Base-by-base conservation (phyloP, 2,329 filamentous ascomycete species). In the Cladosporium sp. region DNA sequence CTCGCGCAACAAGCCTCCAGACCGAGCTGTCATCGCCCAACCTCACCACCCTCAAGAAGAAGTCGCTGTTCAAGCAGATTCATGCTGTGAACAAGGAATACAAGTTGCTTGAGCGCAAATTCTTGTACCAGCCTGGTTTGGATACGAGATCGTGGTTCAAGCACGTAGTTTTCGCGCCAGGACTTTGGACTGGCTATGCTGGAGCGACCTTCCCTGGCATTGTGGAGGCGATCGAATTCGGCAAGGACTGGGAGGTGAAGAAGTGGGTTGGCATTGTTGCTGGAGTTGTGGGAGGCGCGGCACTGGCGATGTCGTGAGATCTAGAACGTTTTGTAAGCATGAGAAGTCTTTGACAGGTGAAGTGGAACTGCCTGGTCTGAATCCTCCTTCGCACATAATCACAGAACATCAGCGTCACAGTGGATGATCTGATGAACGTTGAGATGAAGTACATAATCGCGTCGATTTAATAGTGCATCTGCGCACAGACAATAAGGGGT, bases 101-200 rank as follows among this genome's bases (percentile, higher is more conserved):
- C 74, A 95, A 95, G 76, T 74, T 76, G 7, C 71, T 97, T 0
- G 92, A 97, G 67, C 77, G 90, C 13, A 76, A 83, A 43, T 95
- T 96, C 68, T 61, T 96, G 55, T 85, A 88, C 60, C 70, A 80
- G 4, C 75, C 78, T 3, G 92, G 92, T 0, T 70, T 97, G 16
- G 91, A 95, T 65, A 82, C 82, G 1, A 75, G 92, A 53, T 73
- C 74, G 19, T 96, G 90, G 90, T 97, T 92, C 73, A 96, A 96
- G 72, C 92, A 96, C 62, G 85, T 95, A 2, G 86, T 96, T 1
- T 96, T 94, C 69, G 91, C 91, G 1, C 91, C 91, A 0, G 91
- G 91, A 0, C 67, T 92, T 41, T 95, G 90, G 89, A 95, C 89
- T 0, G 91, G 91, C 0, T 96, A 96, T 67, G 75, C 89, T 0